A percentile compares a stretch with the other conserved stretches of the same genome.
Conservation (phyloP, 2,329 filamentous ascomycete species). For the Botryotinia convoluta region DNA sequence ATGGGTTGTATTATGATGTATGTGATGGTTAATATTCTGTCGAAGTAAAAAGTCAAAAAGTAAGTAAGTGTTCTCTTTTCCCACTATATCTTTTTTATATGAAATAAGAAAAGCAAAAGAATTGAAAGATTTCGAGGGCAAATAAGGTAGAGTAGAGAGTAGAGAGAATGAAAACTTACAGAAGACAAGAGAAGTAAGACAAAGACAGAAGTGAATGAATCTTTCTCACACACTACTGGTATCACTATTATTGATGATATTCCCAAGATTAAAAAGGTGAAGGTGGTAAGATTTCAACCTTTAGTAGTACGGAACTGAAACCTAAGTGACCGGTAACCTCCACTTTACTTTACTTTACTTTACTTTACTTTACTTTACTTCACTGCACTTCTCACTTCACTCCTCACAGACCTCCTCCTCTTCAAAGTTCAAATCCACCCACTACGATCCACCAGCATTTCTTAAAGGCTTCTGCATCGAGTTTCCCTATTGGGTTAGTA, state of each 20-base stretch:
- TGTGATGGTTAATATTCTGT: neutral
- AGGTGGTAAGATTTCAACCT: constrained; percentile 8
- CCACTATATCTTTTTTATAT: neutral
- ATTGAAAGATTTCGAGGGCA: neutral
- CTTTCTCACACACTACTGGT: neutral
- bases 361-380: neutral
- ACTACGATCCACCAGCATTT: neutral
- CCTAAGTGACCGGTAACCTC: neutral
- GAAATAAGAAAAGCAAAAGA: neutral
- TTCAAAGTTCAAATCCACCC: neutral
- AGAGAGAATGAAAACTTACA: neutral
- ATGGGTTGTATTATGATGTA: constrained; percentile 19
- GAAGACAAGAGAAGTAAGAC: neutral
- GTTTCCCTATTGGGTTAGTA: neutral
- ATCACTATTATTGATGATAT: neutral
- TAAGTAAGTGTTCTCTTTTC: neutral
- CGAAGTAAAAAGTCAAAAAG: neutral
- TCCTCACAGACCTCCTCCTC: neutral
- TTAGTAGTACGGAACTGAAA: neutral
- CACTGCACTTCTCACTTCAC: neutral
- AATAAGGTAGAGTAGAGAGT: neutral
- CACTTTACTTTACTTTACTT: neutral
- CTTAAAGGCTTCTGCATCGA: neutral
- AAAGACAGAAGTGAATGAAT: neutral
- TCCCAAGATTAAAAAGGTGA: neutral